Conservation (phyloP, 306 rosid genomes). For the Alnus rubra region DNA sequence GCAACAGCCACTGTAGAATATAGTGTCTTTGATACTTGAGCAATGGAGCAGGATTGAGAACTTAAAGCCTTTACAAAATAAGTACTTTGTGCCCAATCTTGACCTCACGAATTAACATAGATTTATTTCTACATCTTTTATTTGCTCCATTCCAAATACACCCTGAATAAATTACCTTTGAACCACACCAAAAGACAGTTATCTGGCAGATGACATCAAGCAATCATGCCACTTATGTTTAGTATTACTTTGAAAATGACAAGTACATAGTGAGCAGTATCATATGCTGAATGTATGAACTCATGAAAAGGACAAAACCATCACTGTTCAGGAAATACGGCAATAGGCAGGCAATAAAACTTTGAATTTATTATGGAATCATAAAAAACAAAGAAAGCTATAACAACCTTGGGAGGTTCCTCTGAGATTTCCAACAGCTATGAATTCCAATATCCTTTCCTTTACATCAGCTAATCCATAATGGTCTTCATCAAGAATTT, state of each 20-base stretch:
- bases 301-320: not conserved
- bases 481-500: conserved; percentile 98
- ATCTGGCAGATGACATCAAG: conserved; percentile 6
- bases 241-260: not conserved
- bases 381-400: conserved; percentile 23
- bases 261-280: conserved; percentile 7
- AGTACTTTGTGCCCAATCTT: conserved; percentile 21
- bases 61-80: conserved; percentile 9
- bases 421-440: conserved; percentile 97
- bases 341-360: conserved; percentile 5
- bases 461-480: conserved; percentile 95
- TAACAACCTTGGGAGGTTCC: conserved; percentile 88
- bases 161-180: conserved; percentile 15
- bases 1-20: not conserved
- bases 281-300: conserved; percentile 13
- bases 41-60: conserved; percentile 5
- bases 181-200: not conserved
- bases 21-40: not conserved
- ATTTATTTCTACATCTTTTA: not conserved
- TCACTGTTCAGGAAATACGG: not conserved
- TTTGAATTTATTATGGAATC: conserved; percentile 11
- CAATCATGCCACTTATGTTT: not conserved
- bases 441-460: conserved; percentile 95
- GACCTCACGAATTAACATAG: conserved; percentile 10
- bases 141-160: not conserved